Conservation (phyloP, 164 flowering plant species). For the Hamamelis virginiana region DNA sequence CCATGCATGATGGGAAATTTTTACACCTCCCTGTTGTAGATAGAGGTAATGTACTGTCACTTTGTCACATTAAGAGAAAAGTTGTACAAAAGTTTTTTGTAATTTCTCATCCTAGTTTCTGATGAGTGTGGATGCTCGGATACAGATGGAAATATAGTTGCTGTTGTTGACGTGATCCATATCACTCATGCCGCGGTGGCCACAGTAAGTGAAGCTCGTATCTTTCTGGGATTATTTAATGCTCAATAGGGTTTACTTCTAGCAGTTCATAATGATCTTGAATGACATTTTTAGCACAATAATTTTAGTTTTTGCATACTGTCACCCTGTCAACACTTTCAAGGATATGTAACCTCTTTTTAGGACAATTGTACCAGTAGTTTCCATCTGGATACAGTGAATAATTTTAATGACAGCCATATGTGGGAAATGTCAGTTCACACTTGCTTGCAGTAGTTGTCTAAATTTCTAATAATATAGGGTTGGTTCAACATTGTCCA, state of each 20-base stretch:
- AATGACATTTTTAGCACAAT: neutral
- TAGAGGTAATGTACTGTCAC: constrained; percentile 51
- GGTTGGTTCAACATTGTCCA: no score
- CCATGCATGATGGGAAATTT: constrained; percentile 97
- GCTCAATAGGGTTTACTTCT: neutral
- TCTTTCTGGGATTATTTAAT: neutral
- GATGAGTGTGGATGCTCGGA: constrained; percentile 9
- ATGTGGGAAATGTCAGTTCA: neutral
- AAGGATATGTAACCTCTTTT: neutral
- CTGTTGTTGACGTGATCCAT: constrained; percentile 89
- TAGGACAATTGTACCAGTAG: no score
- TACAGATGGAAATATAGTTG: constrained; percentile 75
- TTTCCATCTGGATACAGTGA: neutral
- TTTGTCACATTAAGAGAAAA: neutral
- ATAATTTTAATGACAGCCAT: neutral
- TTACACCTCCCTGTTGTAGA: constrained; percentile 95
- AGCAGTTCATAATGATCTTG: neutral
- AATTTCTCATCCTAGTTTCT: constrained; percentile 7
- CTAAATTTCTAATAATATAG: no score
- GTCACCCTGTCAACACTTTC: neutral
- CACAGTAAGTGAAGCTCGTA: constrained; percentile 53
- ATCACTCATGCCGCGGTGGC: constrained; percentile 95
- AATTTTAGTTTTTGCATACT: neutral
- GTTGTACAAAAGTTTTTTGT: neutral
- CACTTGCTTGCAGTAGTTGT: neutral